Conservation (phyloP, 495 filamentous ascomycete genomes). For the Umbilicaria muhlenbergii region DNA sequence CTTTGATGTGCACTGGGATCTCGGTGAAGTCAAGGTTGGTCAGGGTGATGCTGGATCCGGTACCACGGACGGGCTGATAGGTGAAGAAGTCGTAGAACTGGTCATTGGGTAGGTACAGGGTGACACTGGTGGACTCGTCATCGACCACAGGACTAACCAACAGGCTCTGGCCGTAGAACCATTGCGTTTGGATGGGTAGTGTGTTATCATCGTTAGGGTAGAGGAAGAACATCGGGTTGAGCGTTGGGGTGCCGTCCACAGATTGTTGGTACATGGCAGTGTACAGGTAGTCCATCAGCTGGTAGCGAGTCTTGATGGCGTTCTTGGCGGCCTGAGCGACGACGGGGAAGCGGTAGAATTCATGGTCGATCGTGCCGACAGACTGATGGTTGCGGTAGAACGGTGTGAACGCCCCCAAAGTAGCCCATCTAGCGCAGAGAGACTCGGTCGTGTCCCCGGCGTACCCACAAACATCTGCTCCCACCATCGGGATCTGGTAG, state of each 20-base stretch:
- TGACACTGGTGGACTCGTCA: conserved; percentile 44
- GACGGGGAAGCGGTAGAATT: conserved; percentile 59
- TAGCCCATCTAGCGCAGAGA: conserved; percentile 73
- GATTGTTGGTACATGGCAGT: conserved; percentile 52
- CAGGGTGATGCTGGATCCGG: conserved; percentile 35
- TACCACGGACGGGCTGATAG: conserved; percentile 37
- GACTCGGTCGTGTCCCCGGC: conserved; percentile 54
- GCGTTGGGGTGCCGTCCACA: conserved; percentile 48
- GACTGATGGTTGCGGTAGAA: conserved; percentile 76
- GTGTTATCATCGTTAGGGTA: conserved; percentile 54
- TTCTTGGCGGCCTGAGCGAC: conserved; percentile 52
- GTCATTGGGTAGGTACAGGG: conserved; percentile 60
- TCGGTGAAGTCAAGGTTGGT: conserved; percentile 39
- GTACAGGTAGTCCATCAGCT: conserved; percentile 70
- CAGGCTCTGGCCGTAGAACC: conserved; percentile 55
- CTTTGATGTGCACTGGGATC: conserved; percentile 60
- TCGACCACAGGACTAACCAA: conserved; percentile 61
- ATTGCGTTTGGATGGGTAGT: conserved; percentile 47
- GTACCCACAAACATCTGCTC: conserved; percentile 72
- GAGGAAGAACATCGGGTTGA: conserved; percentile 54
- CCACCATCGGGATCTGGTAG: conserved; percentile 79
- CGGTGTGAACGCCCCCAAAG: conserved; percentile 62
- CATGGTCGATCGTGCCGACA: conserved; percentile 38
- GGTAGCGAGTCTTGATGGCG: conserved; percentile 61
- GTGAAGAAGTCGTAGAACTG: conserved; percentile 70